A percentile compares a stretch with the other conserved stretches of the same genome.
Conservation (phyloP, 2,329 filamentous ascomycete genomes). For the Reticulascus tulasneorum region DNA sequence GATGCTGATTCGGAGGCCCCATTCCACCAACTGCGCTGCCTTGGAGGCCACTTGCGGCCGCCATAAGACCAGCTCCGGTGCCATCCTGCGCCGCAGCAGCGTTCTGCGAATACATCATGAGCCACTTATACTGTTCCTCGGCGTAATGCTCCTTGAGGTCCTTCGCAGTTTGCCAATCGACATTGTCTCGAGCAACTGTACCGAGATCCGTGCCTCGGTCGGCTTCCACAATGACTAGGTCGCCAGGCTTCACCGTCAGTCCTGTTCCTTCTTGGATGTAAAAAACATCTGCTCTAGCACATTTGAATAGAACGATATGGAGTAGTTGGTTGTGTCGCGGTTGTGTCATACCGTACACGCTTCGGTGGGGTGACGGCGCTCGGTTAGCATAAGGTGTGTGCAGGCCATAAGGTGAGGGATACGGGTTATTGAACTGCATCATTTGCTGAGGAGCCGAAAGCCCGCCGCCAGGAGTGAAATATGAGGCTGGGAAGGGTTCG, state of each 20-base stretch:
- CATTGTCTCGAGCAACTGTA: conserved; percentile 82
- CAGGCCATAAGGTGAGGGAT: conserved; percentile 42
- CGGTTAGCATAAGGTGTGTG: conserved; percentile 43
- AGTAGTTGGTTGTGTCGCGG: conserved; percentile 66
- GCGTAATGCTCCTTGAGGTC: conserved; percentile 87
- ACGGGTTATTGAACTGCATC: conserved; percentile 36
- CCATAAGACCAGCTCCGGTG: conserved; percentile 57
- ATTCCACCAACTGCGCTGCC: conserved; percentile 73
- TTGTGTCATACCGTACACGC: conserved; percentile 57
- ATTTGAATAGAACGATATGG: conserved; percentile 95
- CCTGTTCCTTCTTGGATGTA: conserved; percentile 96
- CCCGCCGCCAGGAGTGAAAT: conserved; percentile 29
- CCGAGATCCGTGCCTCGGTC: conserved; percentile 95
- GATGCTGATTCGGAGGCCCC: conserved; percentile 70
- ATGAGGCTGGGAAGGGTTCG: conserved; percentile 25
- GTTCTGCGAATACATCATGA: conserved; percentile 96
- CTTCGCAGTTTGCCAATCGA: conserved; percentile 83
- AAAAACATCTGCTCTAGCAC: conserved; percentile 89
- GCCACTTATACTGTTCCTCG: conserved; percentile 95
- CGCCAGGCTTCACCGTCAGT: conserved; percentile 81
- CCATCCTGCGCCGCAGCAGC: conserved; percentile 60
- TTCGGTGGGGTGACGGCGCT: conserved; percentile 57
- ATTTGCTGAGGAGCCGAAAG: conserved; percentile 29
- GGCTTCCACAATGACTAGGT: conserved; percentile 95
- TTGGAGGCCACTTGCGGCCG: conserved; percentile 59